These are phyloP conservation scores for Chlorella sp. DNA, from an alignment of 139 green algal species.

Conservation along the genomic window DNA sequence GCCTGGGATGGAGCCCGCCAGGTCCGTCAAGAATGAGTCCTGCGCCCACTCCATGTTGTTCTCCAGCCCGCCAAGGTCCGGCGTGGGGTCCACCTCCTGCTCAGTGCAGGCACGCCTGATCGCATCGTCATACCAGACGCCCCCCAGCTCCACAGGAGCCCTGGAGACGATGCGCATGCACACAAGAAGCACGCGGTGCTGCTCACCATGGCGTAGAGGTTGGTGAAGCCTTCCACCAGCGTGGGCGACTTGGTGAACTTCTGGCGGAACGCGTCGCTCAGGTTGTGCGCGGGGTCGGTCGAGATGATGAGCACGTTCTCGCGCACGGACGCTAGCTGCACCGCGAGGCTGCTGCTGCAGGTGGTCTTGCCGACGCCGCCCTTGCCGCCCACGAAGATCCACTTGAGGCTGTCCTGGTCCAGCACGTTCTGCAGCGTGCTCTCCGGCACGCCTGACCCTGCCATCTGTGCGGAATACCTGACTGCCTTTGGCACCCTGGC, in stretches of 20 bases:
- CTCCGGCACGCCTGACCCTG: no score
- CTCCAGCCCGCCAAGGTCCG: slow-evolving; percentile 66
- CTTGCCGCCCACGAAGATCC: slow-evolving; percentile 96
- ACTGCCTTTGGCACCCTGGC: no score
- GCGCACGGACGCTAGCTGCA: slow-evolving; percentile 73
- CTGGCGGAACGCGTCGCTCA: slow-evolving; percentile 92
- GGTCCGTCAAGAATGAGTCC: slow-evolving; percentile 73
- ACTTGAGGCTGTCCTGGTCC: slow-evolving; percentile 82
- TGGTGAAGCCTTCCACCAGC: slow-evolving; percentile 80
- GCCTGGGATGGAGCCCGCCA: slow-evolving; percentile 85
- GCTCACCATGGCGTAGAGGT: slow-evolving; percentile 95
- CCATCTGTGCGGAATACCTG: no score
- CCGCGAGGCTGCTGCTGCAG: slow-evolving; percentile 75
- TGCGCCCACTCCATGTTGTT: slow-evolving; percentile 38
- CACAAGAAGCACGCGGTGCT: no score
- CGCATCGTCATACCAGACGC: no score
- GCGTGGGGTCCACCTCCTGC: slow-evolving; percentile 92
- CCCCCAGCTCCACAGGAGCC: no score
- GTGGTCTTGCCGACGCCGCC: slow-evolving; percentile 91
- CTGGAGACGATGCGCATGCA: no score
- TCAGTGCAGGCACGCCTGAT: no score
- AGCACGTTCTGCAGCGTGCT: slow-evolving; percentile 83
- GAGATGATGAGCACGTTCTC: slow-evolving; percentile 92
- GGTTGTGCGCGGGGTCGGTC: slow-evolving; percentile 94
- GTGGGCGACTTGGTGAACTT: slow-evolving; percentile 87